Base-by-base conservation (phyloP, 2,329 filamentous ascomycete genomes). In the Microascus cirrosus region DNA sequence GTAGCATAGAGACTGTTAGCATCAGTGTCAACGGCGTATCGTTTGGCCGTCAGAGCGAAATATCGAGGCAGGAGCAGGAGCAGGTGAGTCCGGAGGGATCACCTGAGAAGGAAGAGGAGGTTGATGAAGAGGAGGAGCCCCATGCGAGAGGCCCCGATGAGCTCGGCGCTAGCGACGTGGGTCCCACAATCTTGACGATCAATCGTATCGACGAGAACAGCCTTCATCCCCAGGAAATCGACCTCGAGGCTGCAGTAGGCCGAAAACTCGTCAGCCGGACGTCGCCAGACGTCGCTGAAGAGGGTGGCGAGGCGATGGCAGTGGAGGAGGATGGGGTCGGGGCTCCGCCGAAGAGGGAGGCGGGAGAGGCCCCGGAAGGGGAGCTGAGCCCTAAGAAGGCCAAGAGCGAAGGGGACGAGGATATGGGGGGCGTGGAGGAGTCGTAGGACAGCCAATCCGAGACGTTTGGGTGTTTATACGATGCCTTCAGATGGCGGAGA, bases 151-250 rank as follows among this genome's bases (percentile, higher is more conserved):
- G 93, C 0, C 94, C 94, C 0, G 84, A 90, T 34, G 80, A 90
- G 63, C 87, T 97, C 55, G 93, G 92, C 4, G 84, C 91, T 60
- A 85, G 89, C 64, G 94, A 99, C 68, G 87, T 90, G 62, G 94
- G 94, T 0, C 85, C 89, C 11, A 74, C 69, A 48, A 66, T 72
- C 24, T 69, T 75, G 58, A 55, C 54, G 20, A 55, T 55, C 20
- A 55, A 55, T 15, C 54, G 54, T 22, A 55, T 55, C 54, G 54
- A 55, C 22, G 70, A 74, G 52, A 67, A 65, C 36, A 68, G 72
- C 42, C 64, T 79, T n/a, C 73, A 75, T 54, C 77, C 80, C 70
- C 75, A 77, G 56, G 78, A 74, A 13, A 82, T 85, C 60, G 79
- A 85, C 63, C 70, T 85, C 24, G 81, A 83, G 65, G 81, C 81